phyloP scores from a whole-genome alignment of 2,329 filamentous ascomycete genomes.

The Acrocalymma vagum region DNA sequence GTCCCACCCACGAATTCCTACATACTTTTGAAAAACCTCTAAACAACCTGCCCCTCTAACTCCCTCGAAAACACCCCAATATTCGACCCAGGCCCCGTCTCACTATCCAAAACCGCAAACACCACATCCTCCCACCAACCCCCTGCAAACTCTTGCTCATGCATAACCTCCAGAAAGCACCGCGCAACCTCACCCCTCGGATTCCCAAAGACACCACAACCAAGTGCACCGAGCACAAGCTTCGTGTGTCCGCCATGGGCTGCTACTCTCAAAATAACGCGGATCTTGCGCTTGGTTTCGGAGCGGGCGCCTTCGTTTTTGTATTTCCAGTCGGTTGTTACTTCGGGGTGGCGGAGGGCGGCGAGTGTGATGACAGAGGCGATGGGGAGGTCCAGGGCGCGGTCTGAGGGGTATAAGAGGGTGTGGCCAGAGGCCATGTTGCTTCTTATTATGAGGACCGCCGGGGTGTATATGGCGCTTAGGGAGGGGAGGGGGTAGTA shows the following conservation, averaged over 20 bases:
- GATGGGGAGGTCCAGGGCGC: slow-evolving; percentile 54
- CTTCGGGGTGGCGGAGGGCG: slow-evolving; percentile 57
- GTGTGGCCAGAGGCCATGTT: slow-evolving; percentile 57
- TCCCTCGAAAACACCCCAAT: slow-evolving; percentile 56
- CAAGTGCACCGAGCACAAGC: slow-evolving; percentile 73
- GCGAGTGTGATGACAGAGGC: slow-evolving; percentile 70
- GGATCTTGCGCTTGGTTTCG: slow-evolving; percentile 70
- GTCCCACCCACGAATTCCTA: not conserved
- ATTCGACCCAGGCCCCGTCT: slow-evolving; percentile 54
- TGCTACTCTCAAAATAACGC: slow-evolving; percentile 67
- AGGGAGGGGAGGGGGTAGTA: slow-evolving; percentile 64
- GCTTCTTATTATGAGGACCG: slow-evolving; percentile 66
- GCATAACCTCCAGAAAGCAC: slow-evolving; percentile 69
- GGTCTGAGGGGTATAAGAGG: slow-evolving; percentile 50
- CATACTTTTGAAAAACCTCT: slow-evolving; percentile 6
- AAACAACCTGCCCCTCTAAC: slow-evolving; percentile 34
- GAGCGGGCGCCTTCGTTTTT: slow-evolving; percentile 52
- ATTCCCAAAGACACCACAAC: slow-evolving; percentile 73
- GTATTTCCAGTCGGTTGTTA: slow-evolving; percentile 27
- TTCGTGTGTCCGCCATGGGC: slow-evolving; percentile 64
- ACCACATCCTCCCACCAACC: slow-evolving; percentile 72
- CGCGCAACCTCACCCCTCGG: slow-evolving; percentile 68
- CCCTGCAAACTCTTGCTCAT: slow-evolving; percentile 67
- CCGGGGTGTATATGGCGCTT: slow-evolving; percentile 67
- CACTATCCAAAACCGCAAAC: slow-evolving; percentile 67